Evolutionary conservation across 2,329 filamentous ascomycete genomes (phyloP), one percentile per base, ranked within the genome.

Genomic region (Penicillium sp.): DNA sequence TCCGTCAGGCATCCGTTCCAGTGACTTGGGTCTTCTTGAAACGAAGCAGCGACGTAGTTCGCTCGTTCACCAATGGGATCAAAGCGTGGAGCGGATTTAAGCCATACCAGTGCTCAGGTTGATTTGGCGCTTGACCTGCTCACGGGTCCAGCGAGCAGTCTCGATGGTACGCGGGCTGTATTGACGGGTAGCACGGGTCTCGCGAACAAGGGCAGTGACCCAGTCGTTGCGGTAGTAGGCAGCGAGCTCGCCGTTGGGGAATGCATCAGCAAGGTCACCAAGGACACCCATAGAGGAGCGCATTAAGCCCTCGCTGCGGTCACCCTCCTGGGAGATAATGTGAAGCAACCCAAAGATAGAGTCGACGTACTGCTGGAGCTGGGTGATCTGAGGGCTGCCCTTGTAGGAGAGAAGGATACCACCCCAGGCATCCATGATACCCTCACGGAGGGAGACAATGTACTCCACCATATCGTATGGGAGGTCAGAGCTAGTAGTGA

Each of bases 351-450:
- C 82, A 80, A 97, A 97, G 69, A 99, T 93, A 7, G 88, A 85
- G 64, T 89, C 83, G 20, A 97, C 85, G 66, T 90, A 96, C 57
- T 86, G 89, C 67, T 88, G 84, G 27, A 97, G 82, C 40, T 85
- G 78, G 72, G 84, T 79, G 55, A 88, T 70, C 55, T 76, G 70
- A 51, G 73, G 66, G 29, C 69, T 90, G 49, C 82, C 78, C 81
- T 94, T 96, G 88, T 97, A 92, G 51, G 94, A 92, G 73, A 93
- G 87, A 70, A 99, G 92, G 63, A 96, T 94, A 64, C 94, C 94
- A 68, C 92, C 92, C 92, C 95, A 99, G 31, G 94, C 94, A 81
- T 99, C 94, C 88, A 97, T 96, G 64, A 99, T 97, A 65, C 93
- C 94, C 73, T 99, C 95, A 51, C 94, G 88, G 47, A 99, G 83